These are phyloP conservation scores for Podospora tetraspora DNA, from an alignment of 495 filamentous ascomycete genomes.

Conservation along the genomic window DNA sequence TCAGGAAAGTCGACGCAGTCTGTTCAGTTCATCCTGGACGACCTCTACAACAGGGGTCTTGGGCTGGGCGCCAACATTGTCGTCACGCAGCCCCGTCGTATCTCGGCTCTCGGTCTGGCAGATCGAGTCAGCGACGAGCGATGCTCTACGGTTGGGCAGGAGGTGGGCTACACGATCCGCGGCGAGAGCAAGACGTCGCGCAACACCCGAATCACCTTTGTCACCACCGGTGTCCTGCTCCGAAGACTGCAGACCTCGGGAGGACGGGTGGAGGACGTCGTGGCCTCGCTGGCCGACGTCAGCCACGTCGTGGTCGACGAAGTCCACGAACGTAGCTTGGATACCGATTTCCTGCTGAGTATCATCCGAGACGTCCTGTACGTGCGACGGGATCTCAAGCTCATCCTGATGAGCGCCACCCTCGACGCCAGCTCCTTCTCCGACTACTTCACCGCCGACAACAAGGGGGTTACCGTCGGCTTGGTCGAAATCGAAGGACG, in stretches of 20 bases:
- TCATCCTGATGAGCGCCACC: slow-evolving; percentile 97
- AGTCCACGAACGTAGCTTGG: slow-evolving; percentile 91
- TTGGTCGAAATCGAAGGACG: slow-evolving; percentile 80
- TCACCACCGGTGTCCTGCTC: slow-evolving; percentile 94
- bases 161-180: slow-evolving; percentile 91
- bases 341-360: slow-evolving; percentile 90
- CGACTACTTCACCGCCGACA: slow-evolving; percentile 67
- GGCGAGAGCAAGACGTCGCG: slow-evolving; percentile 68
- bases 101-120: slow-evolving; percentile 88
- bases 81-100: slow-evolving; percentile 91
- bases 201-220: slow-evolving; percentile 85
- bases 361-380: slow-evolving; percentile 79
- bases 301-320: slow-evolving; percentile 96
- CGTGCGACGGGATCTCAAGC: slow-evolving; percentile 73
- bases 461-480: slow-evolving; percentile 54
- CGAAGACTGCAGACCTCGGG: slow-evolving; percentile 83
- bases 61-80: slow-evolving; percentile 84
- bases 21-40: slow-evolving; percentile 92
- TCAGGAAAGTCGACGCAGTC: slow-evolving; percentile 96
- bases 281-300: slow-evolving; percentile 75
- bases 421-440: slow-evolving; percentile 85
- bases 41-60: slow-evolving; percentile 70
- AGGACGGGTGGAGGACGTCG: slow-evolving; percentile 67
- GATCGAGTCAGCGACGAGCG: slow-evolving; percentile 93
- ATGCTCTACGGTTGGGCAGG: slow-evolving; percentile 72